phyloP scores from a whole-genome alignment of 495 filamentous ascomycete genomes.

The Penicillium odoratum region DNA sequence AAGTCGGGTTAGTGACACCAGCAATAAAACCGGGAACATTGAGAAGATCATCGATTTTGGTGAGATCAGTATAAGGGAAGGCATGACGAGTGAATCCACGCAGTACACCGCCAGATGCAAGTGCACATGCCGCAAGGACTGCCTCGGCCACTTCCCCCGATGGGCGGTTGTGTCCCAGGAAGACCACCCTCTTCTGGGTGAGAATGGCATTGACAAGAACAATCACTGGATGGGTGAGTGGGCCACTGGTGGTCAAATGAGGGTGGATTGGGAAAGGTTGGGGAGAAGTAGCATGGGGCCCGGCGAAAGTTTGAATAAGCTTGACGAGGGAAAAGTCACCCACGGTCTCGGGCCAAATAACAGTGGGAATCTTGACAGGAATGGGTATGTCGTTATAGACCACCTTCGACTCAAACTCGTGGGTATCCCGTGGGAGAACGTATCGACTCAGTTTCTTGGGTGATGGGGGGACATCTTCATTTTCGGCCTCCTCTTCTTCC shows the following conservation, averaged over 20 bases:
- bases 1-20: slow-evolving; percentile 95
- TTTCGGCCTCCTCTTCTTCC: slow-evolving; percentile 47
- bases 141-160: slow-evolving; percentile 95
- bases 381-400: slow-evolving; percentile 94
- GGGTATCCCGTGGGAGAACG: slow-evolving; percentile 83
- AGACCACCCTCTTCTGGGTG: slow-evolving; percentile 95
- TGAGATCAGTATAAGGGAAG: slow-evolving; percentile 97
- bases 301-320: slow-evolving; percentile 89
- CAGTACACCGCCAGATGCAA: slow-evolving; percentile 93
- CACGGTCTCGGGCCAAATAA: slow-evolving; percentile 91
- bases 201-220: slow-evolving; percentile 65
- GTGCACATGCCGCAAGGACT: slow-evolving; percentile 87
- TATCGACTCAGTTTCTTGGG: slow-evolving; percentile 56
- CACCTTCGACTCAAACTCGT: slow-evolving; percentile 94
- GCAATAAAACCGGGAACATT: slow-evolving; percentile 97
- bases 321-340: slow-evolving; percentile 98
- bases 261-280: slow-evolving; percentile 85
- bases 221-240: slow-evolving; percentile 57
- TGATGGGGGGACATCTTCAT: slow-evolving; percentile 39
- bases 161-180: slow-evolving; percentile 90
- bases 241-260: slow-evolving; percentile 89
- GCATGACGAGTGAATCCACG: slow-evolving; percentile 95
- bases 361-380: slow-evolving; percentile 91
- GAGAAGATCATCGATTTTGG: slow-evolving; percentile 94
- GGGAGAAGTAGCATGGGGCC: slow-evolving; percentile 74